Evolutionary conservation across 2,329 filamentous ascomycete species (phyloP).

Genomic region (Passalora sequoiae): DNA sequence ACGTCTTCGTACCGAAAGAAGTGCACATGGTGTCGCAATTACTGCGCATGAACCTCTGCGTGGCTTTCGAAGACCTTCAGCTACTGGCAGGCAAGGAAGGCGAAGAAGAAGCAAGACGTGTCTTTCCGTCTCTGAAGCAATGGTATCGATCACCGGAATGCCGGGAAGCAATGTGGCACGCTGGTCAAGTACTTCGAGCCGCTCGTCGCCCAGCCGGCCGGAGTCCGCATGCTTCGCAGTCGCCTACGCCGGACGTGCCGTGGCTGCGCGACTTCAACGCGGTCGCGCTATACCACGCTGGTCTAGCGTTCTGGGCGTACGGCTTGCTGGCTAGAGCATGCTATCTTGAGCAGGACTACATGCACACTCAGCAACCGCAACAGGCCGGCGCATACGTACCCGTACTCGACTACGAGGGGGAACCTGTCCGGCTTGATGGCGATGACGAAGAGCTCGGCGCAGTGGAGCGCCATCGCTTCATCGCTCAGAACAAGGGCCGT

Average conservation of each 20-base stretch:
- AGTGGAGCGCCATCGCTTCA: constrained; percentile 20
- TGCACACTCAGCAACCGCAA: neutral
- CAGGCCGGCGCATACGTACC: neutral
- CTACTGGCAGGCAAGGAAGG: constrained; percentile 22
- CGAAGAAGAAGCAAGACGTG: constrained; percentile 19
- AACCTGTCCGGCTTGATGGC: constrained; percentile 17
- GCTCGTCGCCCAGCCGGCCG: constrained; percentile 17
- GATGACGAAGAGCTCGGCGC: constrained; percentile 16
- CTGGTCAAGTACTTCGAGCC: constrained; percentile 20
- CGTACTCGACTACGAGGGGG: constrained; percentile 17
- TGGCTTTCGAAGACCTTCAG: constrained; percentile 21
- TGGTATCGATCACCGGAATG: constrained; percentile 19
- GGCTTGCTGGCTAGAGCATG: constrained; percentile 17
- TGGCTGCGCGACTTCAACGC: constrained; percentile 22
- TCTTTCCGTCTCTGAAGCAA: constrained; percentile 18
- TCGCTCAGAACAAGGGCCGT: constrained; percentile 17
- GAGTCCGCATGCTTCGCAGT: constrained; percentile 17
- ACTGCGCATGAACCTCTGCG: constrained; percentile 20
- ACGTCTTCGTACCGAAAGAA: constrained; percentile 18
- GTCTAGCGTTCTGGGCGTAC: constrained; percentile 19
- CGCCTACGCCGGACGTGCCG: constrained; percentile 16
- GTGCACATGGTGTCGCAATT: constrained; percentile 21
- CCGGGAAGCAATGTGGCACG: constrained; percentile 21
- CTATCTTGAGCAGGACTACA: constrained; percentile 8
- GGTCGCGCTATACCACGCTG: constrained; percentile 20